Evolutionary conservation across 768 basidiomycete species (phyloP).

Genomic region (Galerina sulciceps): DNA sequence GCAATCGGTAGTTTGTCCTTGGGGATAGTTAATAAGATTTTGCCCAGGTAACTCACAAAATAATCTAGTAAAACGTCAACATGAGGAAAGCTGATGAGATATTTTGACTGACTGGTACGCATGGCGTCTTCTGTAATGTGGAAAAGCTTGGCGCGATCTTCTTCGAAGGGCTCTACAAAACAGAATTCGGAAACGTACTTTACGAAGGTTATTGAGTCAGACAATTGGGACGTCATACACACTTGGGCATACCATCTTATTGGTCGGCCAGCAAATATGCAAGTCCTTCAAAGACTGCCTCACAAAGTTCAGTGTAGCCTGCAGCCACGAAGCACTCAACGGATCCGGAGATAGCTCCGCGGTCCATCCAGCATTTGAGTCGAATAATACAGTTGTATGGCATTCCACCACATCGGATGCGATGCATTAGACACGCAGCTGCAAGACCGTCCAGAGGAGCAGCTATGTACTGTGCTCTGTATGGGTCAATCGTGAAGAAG

Average conservation of each 20-base stretch:
- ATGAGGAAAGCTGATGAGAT: neutral
- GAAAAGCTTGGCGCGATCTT: constrained; percentile 42
- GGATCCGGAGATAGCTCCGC: constrained; percentile 50
- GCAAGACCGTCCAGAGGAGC: constrained; percentile 49
- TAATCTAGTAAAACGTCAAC: constrained; percentile 34
- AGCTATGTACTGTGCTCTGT: constrained; percentile 42
- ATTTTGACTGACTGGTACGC: constrained; percentile 40
- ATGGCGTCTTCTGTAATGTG: constrained; percentile 48
- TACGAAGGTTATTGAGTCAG: neutral
- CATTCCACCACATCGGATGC: constrained; percentile 59
- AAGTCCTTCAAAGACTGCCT: constrained; percentile 37
- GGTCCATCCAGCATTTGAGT: constrained; percentile 49
- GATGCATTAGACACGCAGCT: constrained; percentile 46
- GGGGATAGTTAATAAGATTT: constrained; percentile 51
- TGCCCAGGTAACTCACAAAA: constrained; percentile 53
- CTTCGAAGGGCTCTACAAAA: constrained; percentile 53
- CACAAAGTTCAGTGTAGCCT: constrained; percentile 46
- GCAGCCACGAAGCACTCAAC: constrained; percentile 41
- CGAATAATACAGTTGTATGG: constrained; percentile 41
- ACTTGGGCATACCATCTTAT: constrained; percentile 44
- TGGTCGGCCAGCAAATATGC: constrained; percentile 45
- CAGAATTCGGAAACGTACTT: constrained; percentile 57
- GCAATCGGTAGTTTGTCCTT: constrained; percentile 52
- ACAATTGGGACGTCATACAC: neutral
- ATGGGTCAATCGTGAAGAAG: constrained; percentile 57